These are phyloP conservation scores for Bipolaris gigantea DNA, from an alignment of 2,329 filamentous ascomycete species.

Conservation along the genomic window DNA sequence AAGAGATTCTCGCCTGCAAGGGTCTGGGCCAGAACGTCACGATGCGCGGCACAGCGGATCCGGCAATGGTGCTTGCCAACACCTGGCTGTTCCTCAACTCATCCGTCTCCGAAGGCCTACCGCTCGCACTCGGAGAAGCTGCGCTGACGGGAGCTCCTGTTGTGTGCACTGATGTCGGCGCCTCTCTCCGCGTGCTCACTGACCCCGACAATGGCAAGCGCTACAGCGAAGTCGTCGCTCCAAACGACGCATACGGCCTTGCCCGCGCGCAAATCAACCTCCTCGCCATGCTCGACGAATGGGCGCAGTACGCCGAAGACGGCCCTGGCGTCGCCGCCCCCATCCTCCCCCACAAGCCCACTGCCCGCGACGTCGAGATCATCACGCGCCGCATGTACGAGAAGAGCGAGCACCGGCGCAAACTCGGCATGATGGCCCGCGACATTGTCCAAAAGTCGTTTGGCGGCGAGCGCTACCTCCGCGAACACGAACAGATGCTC, in stretches of 20 bases:
- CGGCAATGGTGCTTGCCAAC: conserved; percentile 49
- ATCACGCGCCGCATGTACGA: conserved; percentile 63
- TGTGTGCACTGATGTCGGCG: conserved; percentile 60
- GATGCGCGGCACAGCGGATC: conserved; percentile 60
- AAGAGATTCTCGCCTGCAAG: conserved; percentile 61
- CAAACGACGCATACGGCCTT: conserved; percentile 63
- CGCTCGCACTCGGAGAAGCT: conserved; percentile 61
- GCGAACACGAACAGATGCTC: conserved; percentile 61
- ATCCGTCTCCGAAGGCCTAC: conserved; percentile 59
- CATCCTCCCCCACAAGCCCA: conserved; percentile 54
- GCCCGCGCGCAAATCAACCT: conserved; percentile 65
- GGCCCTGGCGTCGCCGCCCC: conserved; percentile 43
- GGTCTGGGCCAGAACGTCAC: conserved; percentile 54
- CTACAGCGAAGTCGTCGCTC: conserved; percentile 65
- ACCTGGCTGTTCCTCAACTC: conserved; percentile 56
- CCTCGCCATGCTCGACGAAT: conserved; percentile 63
- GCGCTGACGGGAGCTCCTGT: conserved; percentile 59
- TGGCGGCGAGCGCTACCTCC: conserved; percentile 61
- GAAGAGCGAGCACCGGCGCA: conserved; percentile 59
- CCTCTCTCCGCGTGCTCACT: conserved; percentile 59
- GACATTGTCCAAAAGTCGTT: conserved; percentile 63
- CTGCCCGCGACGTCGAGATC: conserved; percentile 53
- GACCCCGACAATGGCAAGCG: conserved; percentile 52
- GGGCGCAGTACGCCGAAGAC: conserved; percentile 62
- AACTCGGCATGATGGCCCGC: conserved; percentile 61